These are phyloP conservation scores for Alternaria hordeiaustralica DNA, from an alignment of 2,329 filamentous ascomycete species.

Conservation along the genomic window DNA sequence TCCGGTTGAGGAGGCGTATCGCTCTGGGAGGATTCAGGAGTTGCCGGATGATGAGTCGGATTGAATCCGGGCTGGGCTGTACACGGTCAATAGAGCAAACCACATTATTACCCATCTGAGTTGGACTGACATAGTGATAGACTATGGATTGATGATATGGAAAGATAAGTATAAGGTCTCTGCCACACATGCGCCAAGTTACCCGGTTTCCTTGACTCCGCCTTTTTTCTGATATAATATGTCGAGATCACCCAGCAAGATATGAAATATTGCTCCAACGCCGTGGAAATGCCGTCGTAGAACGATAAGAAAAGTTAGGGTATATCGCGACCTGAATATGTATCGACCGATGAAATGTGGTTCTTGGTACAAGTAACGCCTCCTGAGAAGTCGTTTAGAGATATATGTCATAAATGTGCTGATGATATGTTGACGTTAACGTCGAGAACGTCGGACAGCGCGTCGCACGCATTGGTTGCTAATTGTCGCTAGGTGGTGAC, in stretches of 20 bases:
- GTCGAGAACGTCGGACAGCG: accelerated
- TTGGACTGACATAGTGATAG: background rate
- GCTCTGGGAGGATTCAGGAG: slow-evolving; percentile 74
- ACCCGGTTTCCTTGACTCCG: accelerated
- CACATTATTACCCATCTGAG: too few species aligned
- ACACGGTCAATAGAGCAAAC: too few species aligned
- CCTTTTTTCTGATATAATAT: background rate
- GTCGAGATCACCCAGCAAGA: accelerated
- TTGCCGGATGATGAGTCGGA: slow-evolving; percentile 63
- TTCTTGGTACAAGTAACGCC: background rate
- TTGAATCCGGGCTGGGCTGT: too few species aligned
- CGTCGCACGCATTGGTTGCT: too few species aligned
- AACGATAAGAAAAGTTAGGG: background rate
- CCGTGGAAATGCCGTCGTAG: background rate
- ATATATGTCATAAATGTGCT: background rate
- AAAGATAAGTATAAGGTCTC: background rate
- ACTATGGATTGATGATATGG: background rate
- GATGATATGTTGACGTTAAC: background rate
- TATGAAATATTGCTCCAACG: background rate
- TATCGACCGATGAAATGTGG: background rate
- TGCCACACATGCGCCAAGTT: background rate
- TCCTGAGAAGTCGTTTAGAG: too few species aligned
- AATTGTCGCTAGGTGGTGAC: background rate
- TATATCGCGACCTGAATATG: background rate
- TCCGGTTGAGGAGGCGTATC: slow-evolving; percentile 73